Percentiles rank a stretch among this genome's conserved stretches.
phyloP scores from a whole-genome alignment of 352 stramenopile species.

The Pythium myriotylum region DNA sequence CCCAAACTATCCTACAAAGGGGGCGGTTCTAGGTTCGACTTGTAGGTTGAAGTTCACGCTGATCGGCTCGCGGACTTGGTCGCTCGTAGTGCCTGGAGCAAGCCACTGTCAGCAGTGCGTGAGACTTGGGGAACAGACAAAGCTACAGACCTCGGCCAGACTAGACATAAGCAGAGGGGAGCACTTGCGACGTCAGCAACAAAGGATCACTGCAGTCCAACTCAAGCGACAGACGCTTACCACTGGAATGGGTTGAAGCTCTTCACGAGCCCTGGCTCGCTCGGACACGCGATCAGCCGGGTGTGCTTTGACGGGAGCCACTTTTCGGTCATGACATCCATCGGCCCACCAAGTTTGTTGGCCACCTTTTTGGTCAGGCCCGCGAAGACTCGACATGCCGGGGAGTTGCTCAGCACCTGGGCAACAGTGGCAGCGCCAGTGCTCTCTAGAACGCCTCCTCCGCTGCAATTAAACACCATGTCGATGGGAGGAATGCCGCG shows the following conservation, averaged over 20 bases:
- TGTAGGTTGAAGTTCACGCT: conserved; percentile 25
- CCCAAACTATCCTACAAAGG: conserved; percentile 1
- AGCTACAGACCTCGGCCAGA: too few relatives aligned
- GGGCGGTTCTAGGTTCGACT: not conserved
- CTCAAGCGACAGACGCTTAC: conserved; percentile 34
- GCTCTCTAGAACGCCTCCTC: conserved; percentile 52
- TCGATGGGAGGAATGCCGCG: conserved; percentile 66
- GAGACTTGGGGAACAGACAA: too few relatives aligned
- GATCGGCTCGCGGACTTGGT: too few relatives aligned
- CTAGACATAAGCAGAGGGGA: too few relatives aligned
- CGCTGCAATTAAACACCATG: conserved; percentile 54
- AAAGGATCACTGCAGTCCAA: too few relatives aligned
- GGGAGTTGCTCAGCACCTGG: conserved; percentile 71
- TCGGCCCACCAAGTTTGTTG: conserved; percentile 74
- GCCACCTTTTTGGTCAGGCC: conserved; percentile 85
- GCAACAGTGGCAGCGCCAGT: conserved; percentile 39
- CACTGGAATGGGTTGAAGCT: conserved; percentile 78
- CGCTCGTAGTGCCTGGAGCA: too few relatives aligned
- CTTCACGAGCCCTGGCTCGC: conserved; percentile 28
- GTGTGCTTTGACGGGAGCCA: conserved; percentile 52
- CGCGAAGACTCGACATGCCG: conserved; percentile 69
- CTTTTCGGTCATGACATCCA: conserved; percentile 87
- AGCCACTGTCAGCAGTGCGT: too few relatives aligned
- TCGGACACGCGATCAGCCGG: conserved; percentile 9
- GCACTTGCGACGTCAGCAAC: too few relatives aligned